Percentiles rank a stretch among this genome's conserved stretches.
phyloP scores from a whole-genome alignment of 108 stramenopile genomes.

The Cyclostephanos invisitatus region DNA sequence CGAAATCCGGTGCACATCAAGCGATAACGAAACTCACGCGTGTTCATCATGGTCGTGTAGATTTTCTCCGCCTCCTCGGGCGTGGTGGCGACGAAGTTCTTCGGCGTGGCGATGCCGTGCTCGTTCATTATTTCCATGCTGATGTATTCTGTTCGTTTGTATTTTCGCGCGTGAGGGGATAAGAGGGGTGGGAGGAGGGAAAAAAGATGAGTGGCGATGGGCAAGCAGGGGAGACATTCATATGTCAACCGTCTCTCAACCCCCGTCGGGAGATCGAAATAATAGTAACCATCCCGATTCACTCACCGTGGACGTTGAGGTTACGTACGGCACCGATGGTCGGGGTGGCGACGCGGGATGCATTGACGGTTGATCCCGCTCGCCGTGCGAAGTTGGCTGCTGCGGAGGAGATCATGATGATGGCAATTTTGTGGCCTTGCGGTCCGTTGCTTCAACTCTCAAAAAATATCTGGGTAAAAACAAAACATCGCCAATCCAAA shows the following conservation, averaged over 20 bases:
- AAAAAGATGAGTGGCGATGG: neutral
- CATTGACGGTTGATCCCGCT: constrained; percentile 12
- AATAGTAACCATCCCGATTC: neutral
- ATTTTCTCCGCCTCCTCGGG: constrained; percentile 79
- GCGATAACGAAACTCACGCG: constrained; percentile 47
- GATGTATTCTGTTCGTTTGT: constrained; percentile 42
- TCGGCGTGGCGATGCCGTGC: constrained; percentile 69
- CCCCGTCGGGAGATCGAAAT: neutral
- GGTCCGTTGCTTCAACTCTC: neutral
- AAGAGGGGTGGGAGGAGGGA: too few relatives aligned
- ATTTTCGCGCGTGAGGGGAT: neutral
- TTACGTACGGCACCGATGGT: constrained; percentile 57
- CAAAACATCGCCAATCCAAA: too few relatives aligned
- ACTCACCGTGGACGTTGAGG: constrained; percentile 65
- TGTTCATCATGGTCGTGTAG: constrained; percentile 59
- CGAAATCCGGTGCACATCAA: too few relatives aligned
- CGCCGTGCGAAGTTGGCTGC: constrained; percentile 24
- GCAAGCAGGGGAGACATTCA: neutral
- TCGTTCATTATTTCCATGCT: constrained; percentile 79
- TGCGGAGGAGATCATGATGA: constrained; percentile 25
- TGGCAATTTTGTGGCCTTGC: neutral
- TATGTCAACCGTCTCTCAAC: neutral
- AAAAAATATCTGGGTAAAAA: too few relatives aligned
- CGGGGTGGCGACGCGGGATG: constrained; percentile 33
- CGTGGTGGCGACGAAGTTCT: constrained; percentile 58